A percentile compares a stretch with the other conserved stretches of the same genome.
phyloP scores from a whole-genome alignment of 2,329 filamentous ascomycete genomes.

The Epicoccum sorghinum region DNA sequence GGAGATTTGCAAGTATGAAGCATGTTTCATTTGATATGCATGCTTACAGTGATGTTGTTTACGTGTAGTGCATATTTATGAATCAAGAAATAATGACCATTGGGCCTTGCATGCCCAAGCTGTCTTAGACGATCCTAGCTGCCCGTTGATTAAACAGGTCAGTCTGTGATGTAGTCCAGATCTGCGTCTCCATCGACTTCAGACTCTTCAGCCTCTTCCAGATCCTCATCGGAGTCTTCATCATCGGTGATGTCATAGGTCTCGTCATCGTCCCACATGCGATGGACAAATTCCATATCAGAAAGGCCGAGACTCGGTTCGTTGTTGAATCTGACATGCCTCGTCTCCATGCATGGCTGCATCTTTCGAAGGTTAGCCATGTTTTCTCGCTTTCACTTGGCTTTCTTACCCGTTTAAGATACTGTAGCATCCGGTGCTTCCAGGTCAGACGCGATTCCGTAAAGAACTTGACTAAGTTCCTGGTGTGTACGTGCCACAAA shows the following conservation, averaged over 20 bases:
- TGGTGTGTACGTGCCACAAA: neutral
- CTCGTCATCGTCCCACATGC: conserved; percentile 1
- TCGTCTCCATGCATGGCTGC: neutral
- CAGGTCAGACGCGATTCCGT: neutral
- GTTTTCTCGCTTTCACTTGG: neutral
- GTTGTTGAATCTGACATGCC: neutral
- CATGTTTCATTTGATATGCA: no score
- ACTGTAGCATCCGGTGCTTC: conserved; percentile 1
- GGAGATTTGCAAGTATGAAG: no score
- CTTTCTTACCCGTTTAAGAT: neutral
- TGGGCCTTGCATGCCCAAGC: no score
- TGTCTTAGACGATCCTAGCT: no score
- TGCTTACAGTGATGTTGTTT: no score
- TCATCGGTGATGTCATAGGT: neutral
- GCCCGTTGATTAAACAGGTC: no score
- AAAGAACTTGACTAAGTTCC: neutral
- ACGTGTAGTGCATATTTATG: no score
- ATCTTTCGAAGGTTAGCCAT: neutral
- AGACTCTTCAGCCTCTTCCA: neutral
- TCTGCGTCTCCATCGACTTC: neutral
- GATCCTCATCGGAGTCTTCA: neutral
- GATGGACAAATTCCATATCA: neutral
- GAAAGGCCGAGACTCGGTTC: neutral
- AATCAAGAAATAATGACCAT: no score
- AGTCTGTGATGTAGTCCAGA: no score